Conservation (phyloP, 768 basidiomycete species). For the Arthromyces matolae region DNA sequence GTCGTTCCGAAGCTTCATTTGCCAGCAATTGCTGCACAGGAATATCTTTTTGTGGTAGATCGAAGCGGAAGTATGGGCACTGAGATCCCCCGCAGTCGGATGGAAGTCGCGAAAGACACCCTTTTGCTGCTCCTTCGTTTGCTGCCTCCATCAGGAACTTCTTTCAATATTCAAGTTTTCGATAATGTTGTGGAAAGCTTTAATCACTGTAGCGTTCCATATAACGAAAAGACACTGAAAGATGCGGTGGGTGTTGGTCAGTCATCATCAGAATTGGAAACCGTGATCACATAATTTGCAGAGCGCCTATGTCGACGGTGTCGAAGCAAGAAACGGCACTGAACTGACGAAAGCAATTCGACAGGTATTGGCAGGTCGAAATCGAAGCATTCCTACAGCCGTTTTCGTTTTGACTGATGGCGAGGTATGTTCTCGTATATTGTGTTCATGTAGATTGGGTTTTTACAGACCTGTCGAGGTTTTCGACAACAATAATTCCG, state of each 20-base stretch:
- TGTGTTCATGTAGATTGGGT: background rate
- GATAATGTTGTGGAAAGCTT: slow-evolving; percentile 27
- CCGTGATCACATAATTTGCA: slow-evolving; percentile 14
- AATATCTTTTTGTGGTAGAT: slow-evolving; percentile 61
- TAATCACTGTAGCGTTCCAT: slow-evolving; percentile 33
- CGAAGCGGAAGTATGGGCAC: slow-evolving; percentile 52
- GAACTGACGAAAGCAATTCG: slow-evolving; percentile 42
- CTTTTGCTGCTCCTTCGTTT: slow-evolving; percentile 45
- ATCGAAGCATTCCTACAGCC: slow-evolving; percentile 35
- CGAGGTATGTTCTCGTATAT: slow-evolving; percentile 24
- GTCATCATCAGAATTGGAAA: background rate
- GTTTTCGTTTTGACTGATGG: slow-evolving; percentile 63
- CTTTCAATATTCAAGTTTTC: slow-evolving; percentile 61
- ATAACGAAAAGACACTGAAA: slow-evolving; percentile 28
- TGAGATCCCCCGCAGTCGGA: slow-evolving; percentile 18
- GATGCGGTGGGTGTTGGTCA: slow-evolving; percentile 32
- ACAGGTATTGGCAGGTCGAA: slow-evolving; percentile 33
- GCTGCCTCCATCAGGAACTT: slow-evolving; percentile 38
- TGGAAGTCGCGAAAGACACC: slow-evolving; percentile 46
- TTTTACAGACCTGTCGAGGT: slow-evolving; percentile 12
- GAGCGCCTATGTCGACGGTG: slow-evolving; percentile 35
- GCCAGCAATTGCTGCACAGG: slow-evolving; percentile 40
- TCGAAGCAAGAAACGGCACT: slow-evolving; percentile 51
- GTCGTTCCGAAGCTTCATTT: slow-evolving; percentile 51
- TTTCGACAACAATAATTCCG: slow-evolving; percentile 17